These are phyloP conservation scores for Lipomyces yarrowii DNA, from an alignment of 1,139 yeast species.

Conservation along the genomic window DNA sequence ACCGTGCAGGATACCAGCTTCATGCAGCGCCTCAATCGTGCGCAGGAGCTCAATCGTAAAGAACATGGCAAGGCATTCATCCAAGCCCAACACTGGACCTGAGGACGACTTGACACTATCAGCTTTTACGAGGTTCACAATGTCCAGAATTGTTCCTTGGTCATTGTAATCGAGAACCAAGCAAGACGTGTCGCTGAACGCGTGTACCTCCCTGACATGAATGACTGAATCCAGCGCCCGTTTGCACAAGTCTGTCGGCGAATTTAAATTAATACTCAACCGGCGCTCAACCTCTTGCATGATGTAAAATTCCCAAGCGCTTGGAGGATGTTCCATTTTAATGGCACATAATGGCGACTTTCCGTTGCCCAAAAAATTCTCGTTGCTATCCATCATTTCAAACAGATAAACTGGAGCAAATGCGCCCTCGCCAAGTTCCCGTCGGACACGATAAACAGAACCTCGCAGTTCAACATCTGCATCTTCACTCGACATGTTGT, in stretches of 20 bases:
- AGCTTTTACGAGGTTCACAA: constrained; percentile 52
- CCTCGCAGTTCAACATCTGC: constrained; percentile 13
- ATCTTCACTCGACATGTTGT: constrained; percentile 16
- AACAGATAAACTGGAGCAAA: constrained; percentile 77
- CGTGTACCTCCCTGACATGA: constrained; percentile 55
- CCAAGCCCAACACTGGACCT: constrained; percentile 43
- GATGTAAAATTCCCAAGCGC: constrained; percentile 83
- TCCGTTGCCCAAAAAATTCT: constrained; percentile 40
- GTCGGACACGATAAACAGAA: constrained; percentile 45
- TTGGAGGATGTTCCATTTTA: constrained; percentile 71
- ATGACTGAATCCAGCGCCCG: constrained; percentile 50
- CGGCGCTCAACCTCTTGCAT: constrained; percentile 49
- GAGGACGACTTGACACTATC: constrained; percentile 36
- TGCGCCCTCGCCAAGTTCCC: constrained; percentile 77
- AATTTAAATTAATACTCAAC: constrained; percentile 14
- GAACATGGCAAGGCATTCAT: constrained; percentile 66
- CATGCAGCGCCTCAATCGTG: constrained; percentile 64
- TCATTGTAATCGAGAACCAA: constrained; percentile 66
- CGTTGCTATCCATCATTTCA: constrained; percentile 39
- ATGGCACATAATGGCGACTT: constrained; percentile 62
- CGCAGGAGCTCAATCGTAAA: constrained; percentile 65
- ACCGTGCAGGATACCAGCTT: constrained; percentile 73
- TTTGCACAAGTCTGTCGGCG: constrained; percentile 29
- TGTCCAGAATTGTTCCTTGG: constrained; percentile 77
- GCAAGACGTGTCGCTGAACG: constrained; percentile 73